Percentiles rank a stretch among this genome's conserved stretches.
phyloP scores from a whole-genome alignment of 2,329 filamentous ascomycete genomes.

The Chrysosporium queenslandicum region DNA sequence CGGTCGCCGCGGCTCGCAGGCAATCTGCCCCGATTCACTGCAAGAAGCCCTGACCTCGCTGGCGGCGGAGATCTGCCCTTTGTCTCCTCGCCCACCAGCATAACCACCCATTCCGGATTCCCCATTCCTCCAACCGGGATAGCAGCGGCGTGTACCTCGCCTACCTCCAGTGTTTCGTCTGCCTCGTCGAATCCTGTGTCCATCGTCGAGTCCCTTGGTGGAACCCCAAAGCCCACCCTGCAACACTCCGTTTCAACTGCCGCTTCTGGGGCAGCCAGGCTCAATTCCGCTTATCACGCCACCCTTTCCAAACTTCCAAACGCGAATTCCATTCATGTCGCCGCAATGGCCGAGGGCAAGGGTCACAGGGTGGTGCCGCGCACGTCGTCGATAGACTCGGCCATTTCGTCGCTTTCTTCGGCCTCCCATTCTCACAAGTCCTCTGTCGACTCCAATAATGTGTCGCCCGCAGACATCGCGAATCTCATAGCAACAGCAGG shows the following conservation, averaged over 20 bases:
- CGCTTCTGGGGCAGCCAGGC: neutral
- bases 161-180: neutral
- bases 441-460: constrained; percentile 46
- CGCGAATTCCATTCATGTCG: constrained; percentile 18
- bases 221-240: neutral
- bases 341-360: constrained; percentile 13
- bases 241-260: neutral
- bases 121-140: constrained; percentile 1
- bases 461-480: constrained; percentile 64
- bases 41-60: neutral
- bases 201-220: neutral
- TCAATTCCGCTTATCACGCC: constrained; percentile 5
- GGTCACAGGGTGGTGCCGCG: constrained; percentile 43
- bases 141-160: neutral
- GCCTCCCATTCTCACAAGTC: constrained; percentile 50
- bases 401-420: constrained; percentile 65
- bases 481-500: constrained; percentile 74
- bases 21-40: neutral
- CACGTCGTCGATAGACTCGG: constrained; percentile 85
- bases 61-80: neutral
- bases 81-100: neutral
- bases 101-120: neutral
- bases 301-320: constrained; percentile 24
- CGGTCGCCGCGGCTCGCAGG: neutral
- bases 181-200: neutral